Evolutionary conservation across 768 basidiomycete genomes (phyloP).

Genomic region (Naganishia friedmannii): DNA sequence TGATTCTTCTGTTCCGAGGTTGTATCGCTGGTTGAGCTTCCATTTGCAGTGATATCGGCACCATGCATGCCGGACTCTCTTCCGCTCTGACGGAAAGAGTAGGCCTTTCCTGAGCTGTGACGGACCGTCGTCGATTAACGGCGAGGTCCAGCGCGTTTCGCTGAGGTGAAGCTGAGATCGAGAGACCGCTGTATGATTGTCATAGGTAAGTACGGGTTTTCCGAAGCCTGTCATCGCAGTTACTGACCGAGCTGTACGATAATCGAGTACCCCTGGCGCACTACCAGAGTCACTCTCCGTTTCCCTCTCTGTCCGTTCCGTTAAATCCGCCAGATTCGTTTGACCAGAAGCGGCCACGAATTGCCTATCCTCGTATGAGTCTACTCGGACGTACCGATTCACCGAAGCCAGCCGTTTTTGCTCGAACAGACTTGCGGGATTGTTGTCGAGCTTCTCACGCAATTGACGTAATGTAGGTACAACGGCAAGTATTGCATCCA

Average conservation of each 20-base stretch:
- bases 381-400: conserved; percentile 19
- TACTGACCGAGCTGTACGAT: conserved; percentile 8
- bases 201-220: not conserved
- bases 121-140: conserved; percentile 6
- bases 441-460: conserved; percentile 12
- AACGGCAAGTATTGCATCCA: conserved; percentile 21
- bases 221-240: not conserved
- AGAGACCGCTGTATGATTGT: not conserved
- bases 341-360: conserved; percentile 17
- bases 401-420: not conserved
- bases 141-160: not conserved
- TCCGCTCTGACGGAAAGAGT: conserved; percentile 14
- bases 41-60: conserved; percentile 1
- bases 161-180: conserved; percentile 3
- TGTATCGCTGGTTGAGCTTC: not conserved
- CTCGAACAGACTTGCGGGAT: not conserved
- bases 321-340: conserved; percentile 16
- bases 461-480: conserved; percentile 24
- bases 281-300: conserved; percentile 18
- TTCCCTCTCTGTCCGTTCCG: conserved; percentile 22
- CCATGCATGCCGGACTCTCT: not conserved
- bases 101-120: conserved; percentile 13
- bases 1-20: conserved; percentile 13
- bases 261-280: not conserved
- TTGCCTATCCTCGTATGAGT: conserved; percentile 14